Evolutionary conservation across 805 yeast genomes (phyloP), one percentile per base, ranked within the genome.

Genomic region (Suhomyces pyralidae): DNA sequence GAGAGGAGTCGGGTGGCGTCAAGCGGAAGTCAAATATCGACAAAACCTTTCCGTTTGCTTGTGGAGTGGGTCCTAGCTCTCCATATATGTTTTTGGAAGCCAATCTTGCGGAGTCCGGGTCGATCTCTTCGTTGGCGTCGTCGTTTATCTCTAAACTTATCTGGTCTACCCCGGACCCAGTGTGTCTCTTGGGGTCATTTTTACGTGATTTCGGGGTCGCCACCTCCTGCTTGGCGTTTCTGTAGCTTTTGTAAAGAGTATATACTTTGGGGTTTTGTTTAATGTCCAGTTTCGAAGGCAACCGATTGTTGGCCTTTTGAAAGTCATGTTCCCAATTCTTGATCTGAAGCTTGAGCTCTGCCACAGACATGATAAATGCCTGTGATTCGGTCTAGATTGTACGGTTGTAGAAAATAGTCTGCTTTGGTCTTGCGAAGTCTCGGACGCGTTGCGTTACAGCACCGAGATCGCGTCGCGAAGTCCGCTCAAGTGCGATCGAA

Each of bases 21-120:
- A 71, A 49, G 38, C 65, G 56, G 50, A 83, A 72, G 55, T 89
- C 96, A 62, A 90, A 85, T 3, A 90, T 74, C 15, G 94, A 84
- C 32, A 88, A 65, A 0, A 88, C 88, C 50, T 86, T 80, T 0
- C 97, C 97, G 55, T 85, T 78, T 8, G 89, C 78, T 59, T 90
- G 96, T 0, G 97, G 97, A 0, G 97, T 90, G 0, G 97, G 97
- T 0, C 96, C 96, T 10, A 89, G 64, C 54, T 83, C 87, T 4
- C 40, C 49, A 7, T 45, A 34, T 12, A 45, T 32, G 14, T 14
- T 30, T 38, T 38, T 38, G 24, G 42, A 14, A 3, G 68, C 64
- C 38, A 32, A 28, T 22, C 46, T 19, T 10, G 45, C 17, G 22
- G 40, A 40, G 17, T 38, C 42, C 20, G 10, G 24, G 24, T 51